Conservation (phyloP, 2,329 filamentous ascomycete species). For the Trichoderma koningiopsis region DNA sequence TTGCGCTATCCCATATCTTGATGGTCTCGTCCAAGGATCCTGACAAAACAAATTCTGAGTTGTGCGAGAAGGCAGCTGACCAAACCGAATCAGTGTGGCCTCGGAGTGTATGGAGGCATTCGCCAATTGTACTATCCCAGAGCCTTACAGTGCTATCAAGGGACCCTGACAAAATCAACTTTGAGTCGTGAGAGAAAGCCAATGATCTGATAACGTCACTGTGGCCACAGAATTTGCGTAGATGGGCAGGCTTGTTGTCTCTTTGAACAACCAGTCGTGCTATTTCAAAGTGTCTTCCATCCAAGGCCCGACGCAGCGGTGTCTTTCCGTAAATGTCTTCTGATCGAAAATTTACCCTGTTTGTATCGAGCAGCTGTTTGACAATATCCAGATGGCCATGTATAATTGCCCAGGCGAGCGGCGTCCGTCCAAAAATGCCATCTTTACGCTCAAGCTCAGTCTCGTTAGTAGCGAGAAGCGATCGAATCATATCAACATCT, state of each 20-base stretch:
- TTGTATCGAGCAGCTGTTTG: not conserved
- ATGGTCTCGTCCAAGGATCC: too few relatives aligned
- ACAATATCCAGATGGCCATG: not conserved
- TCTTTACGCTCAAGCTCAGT: not conserved
- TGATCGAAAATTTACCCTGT: not conserved
- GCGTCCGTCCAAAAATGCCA: not conserved
- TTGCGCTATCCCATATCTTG: not conserved
- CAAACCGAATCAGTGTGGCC: not conserved
- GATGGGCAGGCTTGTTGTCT: not conserved
- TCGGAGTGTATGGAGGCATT: not conserved
- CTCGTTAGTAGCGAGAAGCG: not conserved
- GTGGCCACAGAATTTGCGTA: not conserved
- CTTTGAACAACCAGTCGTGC: not conserved
- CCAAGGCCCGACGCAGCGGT: not conserved
- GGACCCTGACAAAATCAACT: not conserved
- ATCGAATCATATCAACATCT: not conserved
- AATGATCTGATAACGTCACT: not conserved
- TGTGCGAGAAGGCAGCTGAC: not conserved
- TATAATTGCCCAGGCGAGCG: not conserved
- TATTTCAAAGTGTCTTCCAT: accelerated
- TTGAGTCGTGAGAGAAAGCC: not conserved
- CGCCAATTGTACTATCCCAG: not conserved
- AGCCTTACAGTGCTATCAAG: accelerated
- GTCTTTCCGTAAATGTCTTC: not conserved
- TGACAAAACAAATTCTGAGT: not conserved